Conservation (phyloP, 352 stramenopile genomes). For the Globisporangium ultimum region DNA sequence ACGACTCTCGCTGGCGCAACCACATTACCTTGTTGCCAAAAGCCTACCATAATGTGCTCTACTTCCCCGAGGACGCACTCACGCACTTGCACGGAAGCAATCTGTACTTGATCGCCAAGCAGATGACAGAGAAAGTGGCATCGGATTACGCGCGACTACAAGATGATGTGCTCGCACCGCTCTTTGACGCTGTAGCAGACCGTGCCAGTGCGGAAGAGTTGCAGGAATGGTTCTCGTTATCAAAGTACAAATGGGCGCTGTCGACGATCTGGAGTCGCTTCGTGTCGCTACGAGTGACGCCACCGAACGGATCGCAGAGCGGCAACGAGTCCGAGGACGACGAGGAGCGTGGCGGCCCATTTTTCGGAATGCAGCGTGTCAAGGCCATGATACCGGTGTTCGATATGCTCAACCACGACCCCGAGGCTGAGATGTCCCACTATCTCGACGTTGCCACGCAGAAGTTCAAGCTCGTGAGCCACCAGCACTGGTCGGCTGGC, state of each 20-base stretch:
- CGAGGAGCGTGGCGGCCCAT: conserved; percentile 1
- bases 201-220: conserved; percentile 1
- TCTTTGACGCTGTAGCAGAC: conserved; percentile 38
- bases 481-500: conserved; percentile 71
- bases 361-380: conserved; percentile 28
- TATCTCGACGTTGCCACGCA: conserved; percentile 49
- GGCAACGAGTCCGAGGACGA: conserved; percentile 8
- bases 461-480: conserved; percentile 60
- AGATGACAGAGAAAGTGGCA: conserved; percentile 57
- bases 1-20: conserved; percentile 53
- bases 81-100: conserved; percentile 52
- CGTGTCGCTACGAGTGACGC: conserved; percentile 51
- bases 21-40: conserved; percentile 60
- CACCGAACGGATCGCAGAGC: conserved; percentile 15
- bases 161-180: conserved; percentile 37
- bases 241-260: conserved; percentile 80
- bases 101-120: conserved; percentile 56
- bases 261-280: conserved; percentile 87
- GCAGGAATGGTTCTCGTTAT: conserved; percentile 50
- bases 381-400: conserved; percentile 87
- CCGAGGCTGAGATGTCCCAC: conserved; percentile 69
- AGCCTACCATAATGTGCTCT: conserved; percentile 71
- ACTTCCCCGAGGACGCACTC: conserved; percentile 44
- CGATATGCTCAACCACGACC: conserved; percentile 86
- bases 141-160: conserved; percentile 43